Evolutionary conservation across 352 stramenopile species (phyloP).

Genomic region (Globisporangium spinosum): DNA sequence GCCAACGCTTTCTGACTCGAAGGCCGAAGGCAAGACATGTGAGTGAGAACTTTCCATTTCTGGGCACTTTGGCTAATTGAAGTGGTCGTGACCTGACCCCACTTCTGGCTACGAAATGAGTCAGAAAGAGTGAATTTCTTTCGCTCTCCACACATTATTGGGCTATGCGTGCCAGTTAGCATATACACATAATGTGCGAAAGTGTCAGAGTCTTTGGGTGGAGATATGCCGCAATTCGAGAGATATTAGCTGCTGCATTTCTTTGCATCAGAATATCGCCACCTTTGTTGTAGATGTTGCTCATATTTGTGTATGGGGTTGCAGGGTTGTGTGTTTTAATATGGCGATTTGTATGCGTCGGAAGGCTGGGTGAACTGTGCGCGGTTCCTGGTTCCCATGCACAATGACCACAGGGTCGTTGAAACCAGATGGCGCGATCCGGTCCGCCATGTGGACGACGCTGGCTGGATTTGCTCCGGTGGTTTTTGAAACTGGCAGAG

Average conservation of each 20-base stretch:
- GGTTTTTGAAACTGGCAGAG: constrained; percentile 11
- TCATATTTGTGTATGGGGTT: background rate
- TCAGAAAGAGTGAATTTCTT: background rate
- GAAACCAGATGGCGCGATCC: constrained; percentile 13
- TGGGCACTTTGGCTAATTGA: background rate
- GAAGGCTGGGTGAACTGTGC: background rate
- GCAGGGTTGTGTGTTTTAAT: background rate
- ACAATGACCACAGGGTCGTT: background rate
- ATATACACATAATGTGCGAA: background rate
- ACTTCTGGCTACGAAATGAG: background rate
- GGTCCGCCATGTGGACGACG: constrained; percentile 16
- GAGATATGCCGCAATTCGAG: too few species aligned
- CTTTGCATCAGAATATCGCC: background rate
- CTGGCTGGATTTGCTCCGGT: constrained; percentile 24
- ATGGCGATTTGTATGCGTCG: background rate
- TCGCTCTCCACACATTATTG: background rate
- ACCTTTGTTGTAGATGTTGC: background rate
- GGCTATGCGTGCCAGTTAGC: too few species aligned
- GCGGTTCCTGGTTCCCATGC: background rate
- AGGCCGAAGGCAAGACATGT: background rate
- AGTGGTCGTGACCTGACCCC: background rate
- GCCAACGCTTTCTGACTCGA: background rate
- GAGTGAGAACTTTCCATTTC: background rate
- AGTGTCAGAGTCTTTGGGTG: background rate
- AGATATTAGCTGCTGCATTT: background rate